Base-by-base conservation (phyloP, 2,329 filamentous ascomycete species). In the Curvularia sp. region DNA sequence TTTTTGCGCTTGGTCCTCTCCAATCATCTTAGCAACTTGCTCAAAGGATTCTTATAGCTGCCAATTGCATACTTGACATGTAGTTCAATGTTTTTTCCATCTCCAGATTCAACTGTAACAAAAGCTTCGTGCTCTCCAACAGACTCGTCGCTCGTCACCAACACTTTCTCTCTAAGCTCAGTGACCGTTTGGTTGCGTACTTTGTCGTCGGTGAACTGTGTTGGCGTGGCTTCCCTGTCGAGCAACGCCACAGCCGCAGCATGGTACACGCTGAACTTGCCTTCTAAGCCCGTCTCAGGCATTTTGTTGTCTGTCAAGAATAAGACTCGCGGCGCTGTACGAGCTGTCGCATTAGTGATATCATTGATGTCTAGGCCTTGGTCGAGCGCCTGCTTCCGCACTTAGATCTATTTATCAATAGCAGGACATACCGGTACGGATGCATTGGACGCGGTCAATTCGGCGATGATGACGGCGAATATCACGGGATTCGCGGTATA, bases 191-290 rank as follows among this genome's bases (percentile, higher is more conserved):
- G 23, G 50, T 81, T 76, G n/a, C 65, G 74, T 3, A 84, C 82
- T 1, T 82, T 77, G 0, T 68, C 62, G 63, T 85, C 80, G 5
- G 80, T 80, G 68, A 84, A 86, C 66, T 85, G 77, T 5, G 75
- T 77, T 2, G 83, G 83, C 0, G 81, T 82, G 10, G 79, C 83
- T 65, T 82, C 81, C 1, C 83, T 83, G 56, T 79, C 81, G 1
- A 85, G 63, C 8, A 85, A 61, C 0, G 80, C 83, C 4, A 84
- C 78, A 0, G 82, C 82, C n/a, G 75, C 80, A 5, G 82, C 82
- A 61, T 86, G 83, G 60, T 81, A 86, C 19, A 85, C 81, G 53
- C 82, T 84, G 64, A 86, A 86, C 46, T 86, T 86, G 3, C 75
- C 81, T 66, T 84, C 80, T 1, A 86, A 71, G 0, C 82, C 82